These are phyloP conservation scores for Didymella segeticola DNA, from an alignment of 2,329 filamentous ascomycete species.

Conservation along the genomic window DNA sequence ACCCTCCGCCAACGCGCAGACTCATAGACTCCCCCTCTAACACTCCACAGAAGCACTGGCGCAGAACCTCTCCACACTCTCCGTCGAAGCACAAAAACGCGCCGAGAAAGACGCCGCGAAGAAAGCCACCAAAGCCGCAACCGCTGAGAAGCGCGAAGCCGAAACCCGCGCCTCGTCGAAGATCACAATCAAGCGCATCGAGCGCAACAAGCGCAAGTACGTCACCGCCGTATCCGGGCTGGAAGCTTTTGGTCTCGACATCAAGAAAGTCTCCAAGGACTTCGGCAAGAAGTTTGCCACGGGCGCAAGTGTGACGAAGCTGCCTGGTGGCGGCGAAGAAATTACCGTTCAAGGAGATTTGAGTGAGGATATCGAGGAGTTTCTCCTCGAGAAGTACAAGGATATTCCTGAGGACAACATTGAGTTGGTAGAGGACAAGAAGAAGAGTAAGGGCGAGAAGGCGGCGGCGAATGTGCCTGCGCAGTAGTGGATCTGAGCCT, in stretches of 20 bases:
- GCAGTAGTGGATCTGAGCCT: slow-evolving; percentile 1
- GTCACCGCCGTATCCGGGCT: slow-evolving; percentile 92
- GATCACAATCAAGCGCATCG: slow-evolving; percentile 92
- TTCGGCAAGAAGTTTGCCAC: slow-evolving; percentile 99
- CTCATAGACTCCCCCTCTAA: background rate
- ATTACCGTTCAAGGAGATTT: slow-evolving; percentile 98
- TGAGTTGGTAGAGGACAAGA: slow-evolving; percentile 93
- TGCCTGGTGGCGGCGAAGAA: slow-evolving; percentile 84
- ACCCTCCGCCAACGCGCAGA: background rate
- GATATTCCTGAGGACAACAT: slow-evolving; percentile 94
- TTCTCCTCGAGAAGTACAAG: slow-evolving; percentile 85
- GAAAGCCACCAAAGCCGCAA: slow-evolving; percentile 93
- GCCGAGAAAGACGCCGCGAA: slow-evolving; percentile 96
- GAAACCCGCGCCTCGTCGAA: slow-evolving; percentile 83
- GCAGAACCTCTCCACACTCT: slow-evolving; percentile 84
- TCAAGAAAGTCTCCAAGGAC: slow-evolving; percentile 96
- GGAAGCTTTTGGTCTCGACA: slow-evolving; percentile 86
- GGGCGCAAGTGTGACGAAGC: slow-evolving; percentile 89
- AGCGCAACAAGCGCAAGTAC: slow-evolving; percentile 97
- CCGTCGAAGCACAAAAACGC: slow-evolving; percentile 89
- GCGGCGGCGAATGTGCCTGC: slow-evolving; percentile 17
- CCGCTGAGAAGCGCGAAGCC: slow-evolving; percentile 81
- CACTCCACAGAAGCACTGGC: slow-evolving; percentile 66
- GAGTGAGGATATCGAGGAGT: slow-evolving; percentile 92
- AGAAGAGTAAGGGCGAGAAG: slow-evolving; percentile 69